Evolutionary conservation across 1,139 yeast genomes (phyloP), one percentile per base, ranked within the genome.

Genomic region (Kluyveromyces sp.): DNA sequence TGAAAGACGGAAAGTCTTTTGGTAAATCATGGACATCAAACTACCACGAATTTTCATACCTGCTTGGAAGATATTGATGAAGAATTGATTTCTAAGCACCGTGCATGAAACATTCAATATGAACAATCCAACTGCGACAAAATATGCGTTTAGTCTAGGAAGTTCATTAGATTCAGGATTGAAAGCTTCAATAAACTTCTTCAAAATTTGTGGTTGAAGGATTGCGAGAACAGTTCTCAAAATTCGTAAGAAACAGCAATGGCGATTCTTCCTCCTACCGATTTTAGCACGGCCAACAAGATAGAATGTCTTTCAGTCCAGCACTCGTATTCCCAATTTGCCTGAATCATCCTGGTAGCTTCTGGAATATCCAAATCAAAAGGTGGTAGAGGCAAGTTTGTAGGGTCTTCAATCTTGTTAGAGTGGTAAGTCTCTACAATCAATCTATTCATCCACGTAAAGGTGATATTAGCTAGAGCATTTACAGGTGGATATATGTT

Each of bases 391-490:
- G 86, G 85, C 43, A 81, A 66, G 51, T 77, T 79, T 2, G 73
- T 70, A 34, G 74, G 71, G 21, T 74, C 74, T 6, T 76, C 66
- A 4, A 77, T 69, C 50, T 73, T 60, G 7, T 62, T 72, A 39
- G 72, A 71, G 8, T 61, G 59, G 49, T 77, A 75, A 0, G 83
- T 77, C 45, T 73, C 73, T 28, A 60, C 56, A 34, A 81, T 73
- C 49, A 81, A 57, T 1, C 66, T 68, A 54, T 79, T 80, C 82
- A 81, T 77, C 85, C 85, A 80, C 6, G 75, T 68, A 53, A 78
- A 80, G 0, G 84, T 77, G 30, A 78, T 56, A 39, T 66, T 63
- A 3, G 81, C 75, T 25, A 78, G 56, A n/a, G 78, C 54, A 53
- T 79, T 75, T 6, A 61, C 64, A 34, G 79, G 76, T 1, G 64